These are phyloP conservation scores for Aspergillus amoenus DNA, from an alignment of 2,329 filamentous ascomycete species.

Conservation along the genomic window DNA sequence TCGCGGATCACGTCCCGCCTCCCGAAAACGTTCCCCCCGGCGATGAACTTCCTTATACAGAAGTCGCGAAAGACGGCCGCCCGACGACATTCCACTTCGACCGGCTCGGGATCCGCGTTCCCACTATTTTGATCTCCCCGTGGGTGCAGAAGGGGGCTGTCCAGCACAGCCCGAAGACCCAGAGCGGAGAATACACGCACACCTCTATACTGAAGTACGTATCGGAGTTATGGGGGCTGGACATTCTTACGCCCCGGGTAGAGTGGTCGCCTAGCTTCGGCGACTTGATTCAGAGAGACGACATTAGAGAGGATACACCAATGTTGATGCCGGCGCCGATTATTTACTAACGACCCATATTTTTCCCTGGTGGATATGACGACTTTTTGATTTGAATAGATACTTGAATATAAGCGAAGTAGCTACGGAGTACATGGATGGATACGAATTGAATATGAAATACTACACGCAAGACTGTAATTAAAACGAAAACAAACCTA, in stretches of 20 bases:
- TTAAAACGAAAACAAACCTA: too few species aligned
- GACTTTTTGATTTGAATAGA: too few species aligned
- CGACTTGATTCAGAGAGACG: conserved; percentile 24
- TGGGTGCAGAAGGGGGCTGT: conserved; percentile 33
- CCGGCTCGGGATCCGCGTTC: conserved; percentile 38
- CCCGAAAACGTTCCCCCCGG: conserved; percentile 39
- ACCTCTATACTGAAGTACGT: conserved; percentile 42
- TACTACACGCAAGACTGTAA: too few species aligned
- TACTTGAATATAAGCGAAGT: too few species aligned
- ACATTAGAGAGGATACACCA: conserved; percentile 27
- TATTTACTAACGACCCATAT: conserved; percentile 18
- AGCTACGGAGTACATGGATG: too few species aligned
- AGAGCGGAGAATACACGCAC: conserved; percentile 38
- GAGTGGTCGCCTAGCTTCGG: conserved; percentile 45
- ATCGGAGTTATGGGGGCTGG: conserved; percentile 41
- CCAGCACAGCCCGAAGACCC: conserved; percentile 39
- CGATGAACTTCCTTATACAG: conserved; percentile 32
- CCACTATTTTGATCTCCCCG: conserved; percentile 39
- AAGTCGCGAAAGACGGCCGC: conserved; percentile 23
- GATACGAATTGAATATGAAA: too few species aligned
- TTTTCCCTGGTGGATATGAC: too few species aligned
- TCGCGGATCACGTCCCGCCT: conserved; percentile 41
- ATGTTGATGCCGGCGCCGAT: conserved; percentile 24
- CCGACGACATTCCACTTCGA: conserved; percentile 39
- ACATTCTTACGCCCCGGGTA: conserved; percentile 43